Evolutionary conservation across 192 early-diverging fungal genomes (phyloP).

Genomic region (Phycomyces nitens): DNA sequence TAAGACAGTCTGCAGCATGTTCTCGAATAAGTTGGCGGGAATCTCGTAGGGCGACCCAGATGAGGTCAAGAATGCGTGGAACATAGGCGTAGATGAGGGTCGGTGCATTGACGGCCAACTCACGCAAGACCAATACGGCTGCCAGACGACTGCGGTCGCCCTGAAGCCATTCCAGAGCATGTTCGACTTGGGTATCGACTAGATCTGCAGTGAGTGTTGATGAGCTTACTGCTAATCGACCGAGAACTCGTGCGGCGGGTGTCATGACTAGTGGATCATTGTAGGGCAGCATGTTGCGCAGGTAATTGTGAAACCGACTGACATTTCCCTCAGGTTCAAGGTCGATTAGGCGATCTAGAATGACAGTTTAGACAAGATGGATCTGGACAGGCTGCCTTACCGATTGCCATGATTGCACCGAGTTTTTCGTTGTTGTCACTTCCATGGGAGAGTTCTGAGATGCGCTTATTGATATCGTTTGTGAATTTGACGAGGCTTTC

Average conservation of each 20-base stretch:
- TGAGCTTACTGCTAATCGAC: constrained; percentile 63
- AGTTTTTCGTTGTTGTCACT: constrained; percentile 75
- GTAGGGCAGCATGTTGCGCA: constrained; percentile 72
- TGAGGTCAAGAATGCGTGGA: constrained; percentile 73
- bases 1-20: constrained; percentile 76
- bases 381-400: constrained; percentile 32
- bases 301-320: constrained; percentile 78
- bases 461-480: constrained; percentile 74
- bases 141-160: constrained; percentile 77
- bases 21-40: constrained; percentile 73
- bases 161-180: constrained; percentile 83
- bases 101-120: constrained; percentile 73
- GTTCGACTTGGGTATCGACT: constrained; percentile 80
- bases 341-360: constrained; percentile 74
- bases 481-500: constrained; percentile 72
- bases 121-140: constrained; percentile 73
- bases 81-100: constrained; percentile 82
- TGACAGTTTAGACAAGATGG: neutral
- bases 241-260: constrained; percentile 68
- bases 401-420: constrained; percentile 78
- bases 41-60: constrained; percentile 85
- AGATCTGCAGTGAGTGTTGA: constrained; percentile 75
- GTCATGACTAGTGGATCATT: constrained; percentile 69
- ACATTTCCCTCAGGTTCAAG: constrained; percentile 80
- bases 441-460: constrained; percentile 77